Percentiles rank a stretch among this genome's conserved stretches.
phyloP scores from a whole-genome alignment of 2,329 filamentous ascomycete species.

The Trichoderma arundinaceum region DNA sequence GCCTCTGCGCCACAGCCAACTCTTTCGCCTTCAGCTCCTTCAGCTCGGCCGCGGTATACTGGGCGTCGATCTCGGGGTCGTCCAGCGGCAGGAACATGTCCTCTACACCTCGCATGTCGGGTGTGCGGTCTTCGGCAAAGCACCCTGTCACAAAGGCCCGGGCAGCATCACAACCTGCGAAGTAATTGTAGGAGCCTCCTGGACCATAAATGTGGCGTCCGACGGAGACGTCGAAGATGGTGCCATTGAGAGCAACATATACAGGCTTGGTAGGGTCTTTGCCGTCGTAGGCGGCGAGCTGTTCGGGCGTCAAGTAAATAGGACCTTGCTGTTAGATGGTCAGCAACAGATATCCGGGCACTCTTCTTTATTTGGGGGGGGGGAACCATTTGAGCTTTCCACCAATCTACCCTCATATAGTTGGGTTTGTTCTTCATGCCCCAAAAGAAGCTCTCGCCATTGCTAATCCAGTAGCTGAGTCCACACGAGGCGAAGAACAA shows the following conservation, averaged over 20 bases:
- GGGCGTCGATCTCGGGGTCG: slow-evolving; percentile 64
- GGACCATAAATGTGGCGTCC: slow-evolving; percentile 76
- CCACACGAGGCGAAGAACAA: slow-evolving; percentile 69
- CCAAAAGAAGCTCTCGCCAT: slow-evolving; percentile 73
- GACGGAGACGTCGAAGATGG: slow-evolving; percentile 81
- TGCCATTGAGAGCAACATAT: slow-evolving; percentile 88
- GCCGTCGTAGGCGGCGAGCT: slow-evolving; percentile 81
- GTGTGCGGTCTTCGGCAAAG: slow-evolving; percentile 82
- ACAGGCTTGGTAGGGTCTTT: slow-evolving; percentile 75
- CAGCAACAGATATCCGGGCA: not conserved
- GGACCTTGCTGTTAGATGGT: slow-evolving; percentile 56
- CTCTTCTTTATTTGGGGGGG: not conserved
- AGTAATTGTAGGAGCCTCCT: slow-evolving; percentile 84
- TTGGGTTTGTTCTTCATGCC: slow-evolving; percentile 64
- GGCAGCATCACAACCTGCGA: slow-evolving; percentile 84
- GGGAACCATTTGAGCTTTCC: slow-evolving; percentile 67
- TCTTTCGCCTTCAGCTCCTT: slow-evolving; percentile 65
- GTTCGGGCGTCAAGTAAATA: slow-evolving; percentile 71
- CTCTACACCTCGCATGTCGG: slow-evolving; percentile 86
- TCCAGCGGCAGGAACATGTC: slow-evolving; percentile 77
- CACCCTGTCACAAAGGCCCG: slow-evolving; percentile 92
- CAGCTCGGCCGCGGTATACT: slow-evolving; percentile 62
- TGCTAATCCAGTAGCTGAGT: slow-evolving; percentile 77
- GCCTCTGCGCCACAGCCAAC: slow-evolving; percentile 64
- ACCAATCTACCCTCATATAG: slow-evolving; percentile 63